Evolutionary conservation across 495 filamentous ascomycete genomes (phyloP).

Genomic region (Halenospora varia): DNA sequence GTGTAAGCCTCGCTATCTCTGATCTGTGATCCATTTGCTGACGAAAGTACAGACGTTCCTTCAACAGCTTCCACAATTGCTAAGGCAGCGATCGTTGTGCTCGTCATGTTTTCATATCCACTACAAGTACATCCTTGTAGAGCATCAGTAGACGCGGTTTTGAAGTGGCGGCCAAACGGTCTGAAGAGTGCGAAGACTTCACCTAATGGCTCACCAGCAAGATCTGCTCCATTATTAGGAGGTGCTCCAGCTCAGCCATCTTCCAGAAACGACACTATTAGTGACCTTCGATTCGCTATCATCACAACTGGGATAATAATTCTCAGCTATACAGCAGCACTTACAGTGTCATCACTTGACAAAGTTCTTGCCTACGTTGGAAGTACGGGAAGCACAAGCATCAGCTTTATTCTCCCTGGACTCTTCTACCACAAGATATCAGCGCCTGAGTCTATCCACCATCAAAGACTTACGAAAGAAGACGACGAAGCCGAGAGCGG

Average conservation of each 20-base stretch:
- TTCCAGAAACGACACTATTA: slow-evolving; percentile 53
- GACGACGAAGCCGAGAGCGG: slow-evolving; percentile 63
- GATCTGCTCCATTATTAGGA: slow-evolving; percentile 36
- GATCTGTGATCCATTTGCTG: slow-evolving; percentile 11
- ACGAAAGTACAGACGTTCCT: slow-evolving; percentile 46
- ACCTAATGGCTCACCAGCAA: slow-evolving; percentile 32
- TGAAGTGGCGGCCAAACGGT: slow-evolving; percentile 76
- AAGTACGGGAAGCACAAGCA: slow-evolving; percentile 87
- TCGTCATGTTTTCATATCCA: slow-evolving; percentile 96
- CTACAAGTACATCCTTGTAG: slow-evolving; percentile 93
- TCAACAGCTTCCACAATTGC: slow-evolving; percentile 85
- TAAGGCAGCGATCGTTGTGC: slow-evolving; percentile 89
- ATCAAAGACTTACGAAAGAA: slow-evolving; percentile 81
- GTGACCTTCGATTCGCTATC: slow-evolving; percentile 82
- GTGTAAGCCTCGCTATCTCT: slow-evolving; percentile 49
- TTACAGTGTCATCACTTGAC: slow-evolving; percentile 86
- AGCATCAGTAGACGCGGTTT: slow-evolving; percentile 85
- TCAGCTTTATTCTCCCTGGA: slow-evolving; percentile 94
- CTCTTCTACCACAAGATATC: slow-evolving; percentile 98
- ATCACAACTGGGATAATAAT: slow-evolving; percentile 85
- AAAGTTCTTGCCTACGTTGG: slow-evolving; percentile 93
- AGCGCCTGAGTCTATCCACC: slow-evolving; percentile 74
- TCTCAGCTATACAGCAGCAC: slow-evolving; percentile 78
- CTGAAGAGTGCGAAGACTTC: slow-evolving; percentile 22
- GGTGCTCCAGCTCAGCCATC: slow-evolving; percentile 33